Conservation (phyloP, 1,284 basidiomycete genomes). For the Golubevia pallescens region DNA sequence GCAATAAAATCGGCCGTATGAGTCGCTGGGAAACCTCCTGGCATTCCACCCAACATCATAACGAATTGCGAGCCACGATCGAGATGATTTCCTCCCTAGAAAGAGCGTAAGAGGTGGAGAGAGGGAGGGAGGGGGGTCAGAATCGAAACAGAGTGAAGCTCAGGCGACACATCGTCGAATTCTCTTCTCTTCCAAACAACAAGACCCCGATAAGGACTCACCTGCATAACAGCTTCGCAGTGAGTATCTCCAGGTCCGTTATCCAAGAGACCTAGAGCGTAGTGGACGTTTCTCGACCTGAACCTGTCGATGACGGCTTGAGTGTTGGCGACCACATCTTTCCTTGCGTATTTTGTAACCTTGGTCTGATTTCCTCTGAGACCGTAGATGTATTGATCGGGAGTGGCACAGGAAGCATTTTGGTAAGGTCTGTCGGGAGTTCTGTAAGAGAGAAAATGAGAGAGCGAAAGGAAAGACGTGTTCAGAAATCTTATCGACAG, state of each 20-base stretch:
- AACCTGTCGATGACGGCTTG: conserved; percentile 25
- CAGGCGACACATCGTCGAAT: no score
- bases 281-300: conserved; percentile 35
- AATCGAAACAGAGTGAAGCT: no score
- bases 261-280: conserved; percentile 44
- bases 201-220: conserved; percentile 12
- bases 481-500: no score
- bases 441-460: no score
- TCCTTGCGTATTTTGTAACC: conserved; percentile 30
- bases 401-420: conserved; percentile 15
- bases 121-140: no score
- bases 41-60: conserved; percentile 10
- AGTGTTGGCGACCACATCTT: conserved; percentile 28
- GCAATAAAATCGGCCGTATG: conserved; percentile 48
- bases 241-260: conserved; percentile 49
- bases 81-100: conserved; percentile 44
- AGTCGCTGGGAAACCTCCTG: conserved; percentile 21
- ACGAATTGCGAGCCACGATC: conserved; percentile 40
- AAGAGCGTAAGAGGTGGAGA: no score
- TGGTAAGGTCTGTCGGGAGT: conserved; percentile 20
- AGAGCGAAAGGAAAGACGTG: no score
- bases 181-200: no score
- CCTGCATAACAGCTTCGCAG: conserved; percentile 22
- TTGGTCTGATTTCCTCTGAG: conserved; percentile 22
- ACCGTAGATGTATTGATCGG: conserved; percentile 39